Conservation (phyloP, 1,139 yeast species). For the Sugiyamaella xylanicola region DNA sequence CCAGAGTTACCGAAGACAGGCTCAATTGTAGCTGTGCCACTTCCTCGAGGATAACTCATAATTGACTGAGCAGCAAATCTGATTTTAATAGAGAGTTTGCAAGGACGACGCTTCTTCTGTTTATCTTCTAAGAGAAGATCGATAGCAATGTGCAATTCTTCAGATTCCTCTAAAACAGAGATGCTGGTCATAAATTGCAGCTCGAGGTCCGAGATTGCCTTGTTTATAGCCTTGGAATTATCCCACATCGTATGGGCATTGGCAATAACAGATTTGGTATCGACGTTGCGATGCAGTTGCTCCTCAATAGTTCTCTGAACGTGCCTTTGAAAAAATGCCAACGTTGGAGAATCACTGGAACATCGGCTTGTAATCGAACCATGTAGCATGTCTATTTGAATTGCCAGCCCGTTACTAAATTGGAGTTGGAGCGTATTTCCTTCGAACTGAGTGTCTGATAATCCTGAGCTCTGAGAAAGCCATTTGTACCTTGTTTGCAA, state of each 20-base stretch:
- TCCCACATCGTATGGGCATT: constrained; percentile 19
- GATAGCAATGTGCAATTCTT: constrained; percentile 14
- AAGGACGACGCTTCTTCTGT: constrained; percentile 11
- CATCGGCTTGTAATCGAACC: background rate
- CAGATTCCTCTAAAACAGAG: background rate
- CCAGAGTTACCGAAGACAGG: constrained; percentile 22
- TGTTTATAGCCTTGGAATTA: constrained; percentile 12
- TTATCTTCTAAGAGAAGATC: constrained; percentile 19
- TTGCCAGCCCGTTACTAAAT: constrained; percentile 13
- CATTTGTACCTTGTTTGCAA: constrained; percentile 11
- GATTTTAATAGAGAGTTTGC: constrained; percentile 21
- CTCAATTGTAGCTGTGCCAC: constrained; percentile 23
- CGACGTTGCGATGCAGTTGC: constrained; percentile 1
- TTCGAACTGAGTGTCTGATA: constrained; percentile 4
- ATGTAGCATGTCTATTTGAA: constrained; percentile 9
- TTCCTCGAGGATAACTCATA: constrained; percentile 20
- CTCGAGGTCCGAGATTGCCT: constrained; percentile 18
- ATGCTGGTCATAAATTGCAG: constrained; percentile 24
- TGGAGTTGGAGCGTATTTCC: constrained; percentile 1
- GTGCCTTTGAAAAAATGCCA: constrained; percentile 11
- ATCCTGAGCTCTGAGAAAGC: constrained; percentile 18
- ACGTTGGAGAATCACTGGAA: background rate
- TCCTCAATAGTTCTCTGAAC: background rate
- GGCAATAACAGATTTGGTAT: constrained; percentile 4
- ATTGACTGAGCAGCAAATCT: constrained; percentile 18